Percentiles rank a stretch among this genome's conserved stretches.
Conservation (phyloP, 164 flowering plant species). For the Cinnamomum chago region DNA sequence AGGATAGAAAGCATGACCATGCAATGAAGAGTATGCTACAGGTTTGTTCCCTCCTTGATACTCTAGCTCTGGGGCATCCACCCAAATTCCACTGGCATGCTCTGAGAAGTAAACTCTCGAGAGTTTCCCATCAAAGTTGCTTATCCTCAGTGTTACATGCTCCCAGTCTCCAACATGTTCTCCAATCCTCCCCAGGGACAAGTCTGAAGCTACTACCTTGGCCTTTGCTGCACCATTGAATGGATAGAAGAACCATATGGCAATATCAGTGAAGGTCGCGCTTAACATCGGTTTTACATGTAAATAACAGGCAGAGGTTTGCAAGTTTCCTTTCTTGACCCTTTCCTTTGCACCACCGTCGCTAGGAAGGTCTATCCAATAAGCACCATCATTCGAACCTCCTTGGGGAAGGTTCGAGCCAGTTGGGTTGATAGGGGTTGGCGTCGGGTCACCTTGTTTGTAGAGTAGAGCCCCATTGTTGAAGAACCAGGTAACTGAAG, state of each 20-base stretch:
- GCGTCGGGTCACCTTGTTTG: slow-evolving; percentile 43
- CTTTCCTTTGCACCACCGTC: slow-evolving; percentile 36
- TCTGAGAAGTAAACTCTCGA: slow-evolving; percentile 34
- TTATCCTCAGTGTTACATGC: slow-evolving; percentile 47
- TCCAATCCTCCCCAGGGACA: slow-evolving; percentile 43
- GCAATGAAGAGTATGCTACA: slow-evolving; percentile 36
- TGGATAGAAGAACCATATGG: slow-evolving; percentile 74
- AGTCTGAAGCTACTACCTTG: slow-evolving; percentile 27
- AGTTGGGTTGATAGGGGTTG: slow-evolving; percentile 35
- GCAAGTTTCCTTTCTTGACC: slow-evolving; percentile 63
- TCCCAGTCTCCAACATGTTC: slow-evolving; percentile 71
- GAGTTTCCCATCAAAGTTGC: slow-evolving; percentile 52
- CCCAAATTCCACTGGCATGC: slow-evolving; percentile 42
- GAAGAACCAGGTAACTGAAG: slow-evolving; percentile 78
- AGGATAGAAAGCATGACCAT: slow-evolving; percentile 44
- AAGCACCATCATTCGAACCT: slow-evolving; percentile 62
- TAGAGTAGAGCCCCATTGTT: slow-evolving; percentile 59
- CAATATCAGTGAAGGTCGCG: slow-evolving; percentile 64
- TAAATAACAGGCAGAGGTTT: slow-evolving; percentile 42
- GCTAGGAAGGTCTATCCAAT: slow-evolving; percentile 80
- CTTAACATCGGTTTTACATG: slow-evolving; percentile 78
- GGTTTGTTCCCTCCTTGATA: slow-evolving; percentile 37
- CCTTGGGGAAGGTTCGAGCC: slow-evolving; percentile 85
- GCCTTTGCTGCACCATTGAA: slow-evolving; percentile 58
- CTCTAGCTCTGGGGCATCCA: slow-evolving; percentile 38